Evolutionary conservation across 352 stramenopile genomes (phyloP), one percentile per base, ranked within the genome.

Genomic region (Globisporangium cystogenes): DNA sequence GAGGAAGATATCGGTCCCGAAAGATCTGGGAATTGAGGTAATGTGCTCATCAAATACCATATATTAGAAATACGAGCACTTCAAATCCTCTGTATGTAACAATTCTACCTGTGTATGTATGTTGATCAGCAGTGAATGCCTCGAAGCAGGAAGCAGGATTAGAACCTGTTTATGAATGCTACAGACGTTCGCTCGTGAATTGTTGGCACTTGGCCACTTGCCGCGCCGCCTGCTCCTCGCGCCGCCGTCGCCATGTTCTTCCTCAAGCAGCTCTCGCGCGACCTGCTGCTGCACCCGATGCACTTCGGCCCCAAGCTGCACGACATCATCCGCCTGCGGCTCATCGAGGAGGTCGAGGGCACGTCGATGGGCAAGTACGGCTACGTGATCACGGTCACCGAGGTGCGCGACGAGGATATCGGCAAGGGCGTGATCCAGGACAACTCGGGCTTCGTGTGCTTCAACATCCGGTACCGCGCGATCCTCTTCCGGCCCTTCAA

Each of bases 351-450:
- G 70, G 95, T 98, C 15, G 95, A 98, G 71, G 96, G 96, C 51
- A 92, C 96, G 41, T 97, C 92, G 16, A 87, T 99, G 62, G 93
- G 93, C 57, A 97, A 98, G 61, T 97, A 97, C 56, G 96, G 96
- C 46, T 99, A 98, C 72, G 93, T 98, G 24, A 97, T 99, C 55
- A 98, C 96, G 55, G 93, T 98, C 47, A 98, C 96, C 48, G 89
- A 98, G 55, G 93, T 98, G 56, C 86, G 84, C 33, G 93, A 98
- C 77, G 90, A 98, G 50, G 89, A 99, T 71, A 98, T 98, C 58
- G 90, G 90, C 71, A 95, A 93, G 57, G 95, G 95, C 44, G 92
- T 98, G 64, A 98, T 99, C 71, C 95, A 99, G 74, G 97, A 98
- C 72, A 97, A 98, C 71, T 98, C 94, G 29, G 96, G 95, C 31